A percentile compares a stretch with the other conserved stretches of the same genome.
These are phyloP conservation scores for Calonectria pseudoreteaudii DNA, from an alignment of 2,329 filamentous ascomycete species.

Conservation along the genomic window DNA sequence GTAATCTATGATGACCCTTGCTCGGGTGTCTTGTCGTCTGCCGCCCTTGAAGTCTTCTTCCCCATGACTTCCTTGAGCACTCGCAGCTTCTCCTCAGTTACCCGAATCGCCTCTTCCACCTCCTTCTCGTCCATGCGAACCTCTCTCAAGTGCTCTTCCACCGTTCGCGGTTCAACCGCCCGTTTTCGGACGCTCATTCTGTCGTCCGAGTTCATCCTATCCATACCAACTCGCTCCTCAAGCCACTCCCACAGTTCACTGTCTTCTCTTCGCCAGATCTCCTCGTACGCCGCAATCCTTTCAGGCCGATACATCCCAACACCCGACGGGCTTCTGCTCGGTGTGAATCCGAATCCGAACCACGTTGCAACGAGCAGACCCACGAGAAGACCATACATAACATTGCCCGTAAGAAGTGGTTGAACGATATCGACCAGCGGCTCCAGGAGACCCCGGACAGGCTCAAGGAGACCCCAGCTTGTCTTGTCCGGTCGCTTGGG, in stretches of 20 bases:
- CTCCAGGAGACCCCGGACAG: slow-evolving; percentile 75
- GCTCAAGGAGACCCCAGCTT: slow-evolving; percentile 86
- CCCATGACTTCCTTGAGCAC: slow-evolving; percentile 79
- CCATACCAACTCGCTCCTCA: slow-evolving; percentile 84
- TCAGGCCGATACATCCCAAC: slow-evolving; percentile 62
- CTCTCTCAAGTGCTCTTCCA: slow-evolving; percentile 69
- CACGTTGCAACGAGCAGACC: slow-evolving; percentile 80
- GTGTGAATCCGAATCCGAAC: slow-evolving; percentile 71
- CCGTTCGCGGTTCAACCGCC: slow-evolving; percentile 64
- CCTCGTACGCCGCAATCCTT: slow-evolving; percentile 86
- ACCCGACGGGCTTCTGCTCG: slow-evolving; percentile 49
- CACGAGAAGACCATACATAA: slow-evolving; percentile 80
- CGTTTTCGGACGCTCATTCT: slow-evolving; percentile 54
- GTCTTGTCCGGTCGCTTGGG: slow-evolving; percentile 57
- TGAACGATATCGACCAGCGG: slow-evolving; percentile 77
- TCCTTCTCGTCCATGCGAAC: slow-evolving; percentile 78
- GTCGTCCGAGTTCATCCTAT: slow-evolving; percentile 61
- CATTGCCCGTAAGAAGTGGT: slow-evolving; percentile 80
- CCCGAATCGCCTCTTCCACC: slow-evolving; percentile 81
- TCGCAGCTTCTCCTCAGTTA: slow-evolving; percentile 87
- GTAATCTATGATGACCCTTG: slow-evolving; percentile 35
- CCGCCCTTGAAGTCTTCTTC: slow-evolving; percentile 51
- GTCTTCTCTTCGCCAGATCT: slow-evolving; percentile 91
- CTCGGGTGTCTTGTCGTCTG: slow-evolving; percentile 27
- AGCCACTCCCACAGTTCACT: slow-evolving; percentile 94